Conservation (phyloP, 2,329 filamentous ascomycete species). For the Sporothrix mexicana region DNA sequence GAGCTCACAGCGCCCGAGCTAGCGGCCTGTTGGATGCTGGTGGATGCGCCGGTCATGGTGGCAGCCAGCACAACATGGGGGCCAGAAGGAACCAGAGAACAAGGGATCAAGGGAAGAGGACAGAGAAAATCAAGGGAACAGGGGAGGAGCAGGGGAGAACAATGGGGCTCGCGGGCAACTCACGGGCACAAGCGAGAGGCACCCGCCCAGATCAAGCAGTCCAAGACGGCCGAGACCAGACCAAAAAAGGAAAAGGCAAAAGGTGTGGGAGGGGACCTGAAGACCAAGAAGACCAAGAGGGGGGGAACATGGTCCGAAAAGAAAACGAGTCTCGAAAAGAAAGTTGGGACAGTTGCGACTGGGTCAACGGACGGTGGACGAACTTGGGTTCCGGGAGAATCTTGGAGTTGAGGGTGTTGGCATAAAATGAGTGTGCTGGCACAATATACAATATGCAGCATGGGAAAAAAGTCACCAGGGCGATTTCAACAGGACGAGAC, state of each 20-base stretch:
- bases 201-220: not conserved
- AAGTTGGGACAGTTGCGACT: not conserved
- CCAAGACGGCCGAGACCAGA: not conserved
- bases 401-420: not conserved
- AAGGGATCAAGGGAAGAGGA: not conserved
- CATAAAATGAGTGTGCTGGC: not conserved
- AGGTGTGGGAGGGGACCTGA: not conserved
- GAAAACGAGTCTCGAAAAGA: not conserved
- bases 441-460: too few relatives aligned
- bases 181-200: slow-evolving; percentile 25
- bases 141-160: not conserved
- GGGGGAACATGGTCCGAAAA: not conserved
- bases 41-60: not conserved
- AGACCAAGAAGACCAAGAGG: not conserved
- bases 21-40: not conserved
- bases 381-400: not conserved
- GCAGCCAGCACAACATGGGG: slow-evolving; percentile 7
- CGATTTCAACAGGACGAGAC: not conserved
- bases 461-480: not conserved
- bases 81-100: not conserved
- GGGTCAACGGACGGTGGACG: not conserved
- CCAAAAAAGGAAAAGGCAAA: not conserved
- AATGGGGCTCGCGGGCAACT: too few relatives aligned
- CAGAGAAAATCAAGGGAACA: not conserved
- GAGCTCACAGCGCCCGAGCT: not conserved